Base-by-base conservation (phyloP, 2,329 filamentous ascomycete species). In the Chaetothyriales sp. region DNA sequence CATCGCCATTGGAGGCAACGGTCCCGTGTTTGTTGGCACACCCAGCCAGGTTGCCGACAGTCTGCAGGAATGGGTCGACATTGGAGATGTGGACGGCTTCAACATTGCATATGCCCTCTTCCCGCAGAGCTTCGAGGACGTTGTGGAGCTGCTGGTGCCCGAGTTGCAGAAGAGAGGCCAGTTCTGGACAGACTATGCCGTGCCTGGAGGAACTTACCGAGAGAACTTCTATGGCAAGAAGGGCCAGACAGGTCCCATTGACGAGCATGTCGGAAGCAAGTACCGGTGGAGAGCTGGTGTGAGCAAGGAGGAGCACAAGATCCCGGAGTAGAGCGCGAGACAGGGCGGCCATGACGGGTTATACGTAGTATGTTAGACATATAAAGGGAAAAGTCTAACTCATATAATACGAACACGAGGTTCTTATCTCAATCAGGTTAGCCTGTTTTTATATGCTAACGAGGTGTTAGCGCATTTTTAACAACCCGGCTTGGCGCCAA, bases 1-100 rank as follows among this genome's bases (percentile, higher is more conserved):
- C 51, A 68, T 70, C 43, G 62, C 70, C 1, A 68, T 76, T 28
- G 73, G 73, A 15, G 72, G 73, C 0, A 61, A 75, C 32, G 70
- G 69, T 0, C 72, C 74, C 0, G 68, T 75, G 3, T 61, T 65
- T 3, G 66, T 77, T 8, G 75, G 83, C 0, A 84, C 80, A 0
- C 68, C 81, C 0, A 65, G 71, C 15, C 76, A 78, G 56, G 80
- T 86, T 1, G 83, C 79, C 0, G 81, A 86, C 60, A 73, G 75
- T 44, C 71, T 87, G 48, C 79, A 86, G 64, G 65, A 70, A 0
- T 86, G 82, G 81, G 70, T 85, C 0, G 61, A 70, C 5, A 80
- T 84, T 61, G 81, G 79, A 0, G 83, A 84, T 57, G 75, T 86
- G 1, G 83, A 86, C 61, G 83, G 83, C 0, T 87, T 87, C 66